Conservation (phyloP, 1,284 basidiomycete species). For the Papiliotrema terrestris region DNA sequence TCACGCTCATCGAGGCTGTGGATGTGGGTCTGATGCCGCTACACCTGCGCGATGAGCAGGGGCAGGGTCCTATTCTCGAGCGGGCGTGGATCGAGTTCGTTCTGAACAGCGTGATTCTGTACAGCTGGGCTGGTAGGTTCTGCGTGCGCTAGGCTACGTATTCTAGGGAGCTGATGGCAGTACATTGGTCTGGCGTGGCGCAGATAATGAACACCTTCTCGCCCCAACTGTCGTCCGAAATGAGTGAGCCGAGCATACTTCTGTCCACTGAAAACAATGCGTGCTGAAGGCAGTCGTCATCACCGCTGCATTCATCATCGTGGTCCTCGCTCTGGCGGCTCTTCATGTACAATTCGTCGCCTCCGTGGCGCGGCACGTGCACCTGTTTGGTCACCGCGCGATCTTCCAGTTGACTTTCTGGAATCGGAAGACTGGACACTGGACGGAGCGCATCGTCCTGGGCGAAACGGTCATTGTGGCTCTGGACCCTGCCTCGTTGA, state of each 20-base stretch:
- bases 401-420: background rate
- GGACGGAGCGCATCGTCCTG: slow-evolving; percentile 5
- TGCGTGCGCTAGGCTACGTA: background rate
- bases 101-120: slow-evolving; percentile 5
- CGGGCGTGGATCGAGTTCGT: slow-evolving; percentile 15
- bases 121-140: slow-evolving; percentile 19
- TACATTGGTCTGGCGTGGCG: background rate
- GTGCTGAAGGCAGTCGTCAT: slow-evolving; percentile 11
- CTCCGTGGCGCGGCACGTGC: slow-evolving; percentile 5
- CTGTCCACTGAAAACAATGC: background rate
- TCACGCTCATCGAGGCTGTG: slow-evolving; percentile 21
- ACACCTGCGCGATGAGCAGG: background rate
- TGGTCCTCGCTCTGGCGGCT: slow-evolving; percentile 1
- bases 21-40: slow-evolving; percentile 3
- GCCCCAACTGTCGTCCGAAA: background rate
- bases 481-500: too few relatives aligned
- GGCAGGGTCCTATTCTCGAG: slow-evolving; percentile 7
- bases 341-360: slow-evolving; percentile 13
- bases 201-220: background rate
- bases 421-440: slow-evolving; percentile 5
- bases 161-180: background rate
- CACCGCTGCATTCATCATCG: slow-evolving; percentile 12
- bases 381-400: background rate
- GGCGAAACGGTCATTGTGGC: background rate
- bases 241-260: background rate